A percentile compares a stretch with the other conserved stretches of the same genome.
Evolutionary conservation across 768 basidiomycete species (phyloP).

Genomic region (Paxillus ammoniavirescens): DNA sequence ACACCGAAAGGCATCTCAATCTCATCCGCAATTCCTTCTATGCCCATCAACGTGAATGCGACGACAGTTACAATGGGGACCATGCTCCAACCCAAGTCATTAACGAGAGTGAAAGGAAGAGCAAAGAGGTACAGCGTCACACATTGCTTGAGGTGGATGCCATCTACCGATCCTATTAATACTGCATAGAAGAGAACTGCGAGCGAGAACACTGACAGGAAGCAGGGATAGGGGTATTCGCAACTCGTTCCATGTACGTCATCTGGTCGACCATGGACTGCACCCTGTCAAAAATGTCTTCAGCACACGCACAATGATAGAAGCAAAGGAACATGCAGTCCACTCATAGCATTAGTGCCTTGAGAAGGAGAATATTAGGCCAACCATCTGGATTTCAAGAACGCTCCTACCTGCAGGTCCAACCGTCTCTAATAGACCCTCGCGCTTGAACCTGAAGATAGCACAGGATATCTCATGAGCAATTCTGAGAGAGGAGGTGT

Average conservation of each 20-base stretch:
- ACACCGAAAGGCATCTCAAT: constrained; percentile 94
- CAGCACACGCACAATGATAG: not conserved
- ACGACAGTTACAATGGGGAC: constrained; percentile 85
- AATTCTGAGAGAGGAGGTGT: constrained; percentile 45
- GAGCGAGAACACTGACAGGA: constrained; percentile 49
- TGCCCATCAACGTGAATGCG: constrained; percentile 90
- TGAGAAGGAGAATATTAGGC: not conserved
- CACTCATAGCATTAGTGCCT: constrained; percentile 79
- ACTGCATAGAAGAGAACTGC: not conserved
- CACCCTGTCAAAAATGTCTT: constrained; percentile 45
- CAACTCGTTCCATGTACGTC: constrained; percentile 85
- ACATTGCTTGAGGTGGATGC: constrained; percentile 93
- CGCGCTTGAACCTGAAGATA: constrained; percentile 72
- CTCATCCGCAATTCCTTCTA: constrained; percentile 93
- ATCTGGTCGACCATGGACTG: constrained; percentile 85
- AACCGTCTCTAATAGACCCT: constrained; percentile 83
- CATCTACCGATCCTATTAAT: constrained; percentile 46
- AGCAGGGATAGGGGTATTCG: constrained; percentile 80
- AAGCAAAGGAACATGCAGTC: constrained; percentile 42
- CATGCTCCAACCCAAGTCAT: constrained; percentile 80
- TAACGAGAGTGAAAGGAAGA: constrained; percentile 82
- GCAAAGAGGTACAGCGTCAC: constrained; percentile 92
- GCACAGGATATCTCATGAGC: constrained; percentile 74
- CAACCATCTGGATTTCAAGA: not conserved
- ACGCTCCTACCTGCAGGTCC: constrained; percentile 59